phyloP scores from a whole-genome alignment of 805 yeast genomes.

The Kluyveromyces siamensis region DNA sequence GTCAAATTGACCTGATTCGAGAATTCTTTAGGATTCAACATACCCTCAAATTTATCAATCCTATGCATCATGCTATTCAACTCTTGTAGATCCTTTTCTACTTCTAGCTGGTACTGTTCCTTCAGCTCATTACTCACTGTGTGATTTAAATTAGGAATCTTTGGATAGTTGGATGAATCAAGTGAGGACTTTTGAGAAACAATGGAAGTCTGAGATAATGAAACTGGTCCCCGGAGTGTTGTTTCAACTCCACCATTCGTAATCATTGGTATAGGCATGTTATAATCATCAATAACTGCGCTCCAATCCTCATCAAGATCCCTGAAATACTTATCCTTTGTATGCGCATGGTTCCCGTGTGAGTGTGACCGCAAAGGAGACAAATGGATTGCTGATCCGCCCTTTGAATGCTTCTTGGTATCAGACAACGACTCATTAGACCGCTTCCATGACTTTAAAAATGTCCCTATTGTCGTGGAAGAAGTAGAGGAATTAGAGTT shows the following conservation, averaged over 20 bases:
- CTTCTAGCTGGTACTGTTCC: slow-evolving; percentile 20
- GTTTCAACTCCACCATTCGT: slow-evolving; percentile 23
- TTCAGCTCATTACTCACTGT: slow-evolving; percentile 14
- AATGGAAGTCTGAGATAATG: background rate
- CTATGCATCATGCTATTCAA: slow-evolving; percentile 53
- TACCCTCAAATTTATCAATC: slow-evolving; percentile 55
- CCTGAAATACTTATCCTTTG: slow-evolving; percentile 36
- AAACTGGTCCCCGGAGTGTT: slow-evolving; percentile 5
- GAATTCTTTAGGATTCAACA: slow-evolving; percentile 40
- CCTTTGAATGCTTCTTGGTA: background rate
- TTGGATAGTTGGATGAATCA: slow-evolving; percentile 19
- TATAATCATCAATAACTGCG: slow-evolving; percentile 50
- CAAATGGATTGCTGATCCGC: background rate
- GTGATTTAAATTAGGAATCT: slow-evolving; percentile 20
- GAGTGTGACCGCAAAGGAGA: slow-evolving; percentile 2
- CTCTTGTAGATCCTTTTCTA: slow-evolving; percentile 30
- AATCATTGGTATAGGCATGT: slow-evolving; percentile 26
- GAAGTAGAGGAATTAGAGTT: slow-evolving; percentile 4
- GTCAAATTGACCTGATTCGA: slow-evolving; percentile 51
- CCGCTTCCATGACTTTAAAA: slow-evolving; percentile 5
- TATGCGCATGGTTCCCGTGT: slow-evolving; percentile 12
- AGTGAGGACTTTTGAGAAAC: slow-evolving; percentile 2
- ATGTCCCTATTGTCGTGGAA: slow-evolving; percentile 6
- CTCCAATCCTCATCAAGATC: slow-evolving; percentile 93
- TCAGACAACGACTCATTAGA: slow-evolving; percentile 1